phyloP scores from a whole-genome alignment of 345 rosid genomes.

The Durio zibethinus region DNA sequence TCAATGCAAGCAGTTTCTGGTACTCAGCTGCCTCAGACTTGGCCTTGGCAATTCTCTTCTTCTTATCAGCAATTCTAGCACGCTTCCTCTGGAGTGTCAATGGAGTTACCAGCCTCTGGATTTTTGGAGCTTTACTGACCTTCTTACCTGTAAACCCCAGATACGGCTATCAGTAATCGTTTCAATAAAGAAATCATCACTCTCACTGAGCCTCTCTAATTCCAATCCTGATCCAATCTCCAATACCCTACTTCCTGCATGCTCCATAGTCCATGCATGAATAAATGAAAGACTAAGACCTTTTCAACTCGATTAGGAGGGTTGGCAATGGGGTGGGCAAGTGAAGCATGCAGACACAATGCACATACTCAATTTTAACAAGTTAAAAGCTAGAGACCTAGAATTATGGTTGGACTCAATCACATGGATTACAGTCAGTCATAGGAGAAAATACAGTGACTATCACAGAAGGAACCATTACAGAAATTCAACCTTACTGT shows the following conservation, averaged over 20 bases:
- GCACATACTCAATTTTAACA: background rate
- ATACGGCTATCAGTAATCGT: background rate
- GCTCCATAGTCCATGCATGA: background rate
- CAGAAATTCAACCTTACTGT: background rate
- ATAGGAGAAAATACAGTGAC: background rate
- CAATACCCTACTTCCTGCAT: background rate
- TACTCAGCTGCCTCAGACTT: constrained; percentile 58
- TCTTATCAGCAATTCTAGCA: constrained; percentile 48
- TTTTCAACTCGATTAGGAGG: background rate
- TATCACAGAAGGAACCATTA: background rate
- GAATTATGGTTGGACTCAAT: background rate
- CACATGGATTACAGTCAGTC: background rate
- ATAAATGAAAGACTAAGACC: background rate
- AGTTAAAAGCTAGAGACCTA: background rate
- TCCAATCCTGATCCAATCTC: background rate
- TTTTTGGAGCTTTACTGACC: constrained; percentile 63
- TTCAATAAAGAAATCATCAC: background rate
- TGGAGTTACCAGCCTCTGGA: constrained; percentile 58
- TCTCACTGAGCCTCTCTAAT: background rate
- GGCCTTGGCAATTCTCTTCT: constrained; percentile 55
- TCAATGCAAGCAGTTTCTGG: constrained; percentile 45
- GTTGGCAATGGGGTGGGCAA: background rate
- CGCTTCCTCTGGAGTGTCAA: constrained; percentile 58
- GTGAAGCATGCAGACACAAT: background rate
- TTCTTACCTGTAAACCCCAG: constrained; percentile 40